Conservation (phyloP, 2,329 filamentous ascomycete genomes). For the Aspergillus piperis region DNA sequence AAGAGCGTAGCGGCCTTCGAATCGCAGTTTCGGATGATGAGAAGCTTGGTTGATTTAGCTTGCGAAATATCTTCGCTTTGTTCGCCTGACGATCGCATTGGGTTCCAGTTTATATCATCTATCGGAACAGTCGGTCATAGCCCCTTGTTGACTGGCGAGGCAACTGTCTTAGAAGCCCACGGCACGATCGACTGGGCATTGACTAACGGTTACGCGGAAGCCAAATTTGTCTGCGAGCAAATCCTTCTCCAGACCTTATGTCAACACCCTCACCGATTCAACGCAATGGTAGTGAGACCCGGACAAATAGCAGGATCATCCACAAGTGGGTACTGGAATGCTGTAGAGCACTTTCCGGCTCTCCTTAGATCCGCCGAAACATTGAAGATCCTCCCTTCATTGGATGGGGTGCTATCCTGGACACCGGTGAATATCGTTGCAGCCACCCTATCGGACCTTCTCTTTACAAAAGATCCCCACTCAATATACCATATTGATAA, state of each 20-base stretch:
- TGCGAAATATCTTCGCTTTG: constrained; percentile 27
- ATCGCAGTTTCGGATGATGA: constrained; percentile 46
- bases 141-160: constrained; percentile 23
- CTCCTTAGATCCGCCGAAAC: constrained; percentile 55
- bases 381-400: constrained; percentile 44
- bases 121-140: constrained; percentile 44
- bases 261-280: constrained; percentile 46
- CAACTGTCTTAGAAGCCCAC: constrained; percentile 47
- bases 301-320: constrained; percentile 58
- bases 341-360: constrained; percentile 53
- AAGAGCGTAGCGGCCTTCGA: constrained; percentile 23
- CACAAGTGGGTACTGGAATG: constrained; percentile 57
- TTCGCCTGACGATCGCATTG: constrained; percentile 17
- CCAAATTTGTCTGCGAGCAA: constrained; percentile 54
- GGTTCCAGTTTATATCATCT: constrained; percentile 47
- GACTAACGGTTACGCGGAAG: constrained; percentile 55
- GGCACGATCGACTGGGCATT: constrained; percentile 45
- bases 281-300: constrained; percentile 46
- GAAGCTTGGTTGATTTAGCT: constrained; percentile 53
- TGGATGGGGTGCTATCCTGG: constrained; percentile 49
- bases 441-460: constrained; percentile 35
- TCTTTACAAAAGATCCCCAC: constrained; percentile 27
- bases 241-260: constrained; percentile 53
- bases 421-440: constrained; percentile 49
- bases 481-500: constrained; percentile 52